Evolutionary conservation across 2,329 filamentous ascomycete genomes (phyloP), one percentile per base, ranked within the genome.

Genomic region (Coniochaeta hoffmannii): DNA sequence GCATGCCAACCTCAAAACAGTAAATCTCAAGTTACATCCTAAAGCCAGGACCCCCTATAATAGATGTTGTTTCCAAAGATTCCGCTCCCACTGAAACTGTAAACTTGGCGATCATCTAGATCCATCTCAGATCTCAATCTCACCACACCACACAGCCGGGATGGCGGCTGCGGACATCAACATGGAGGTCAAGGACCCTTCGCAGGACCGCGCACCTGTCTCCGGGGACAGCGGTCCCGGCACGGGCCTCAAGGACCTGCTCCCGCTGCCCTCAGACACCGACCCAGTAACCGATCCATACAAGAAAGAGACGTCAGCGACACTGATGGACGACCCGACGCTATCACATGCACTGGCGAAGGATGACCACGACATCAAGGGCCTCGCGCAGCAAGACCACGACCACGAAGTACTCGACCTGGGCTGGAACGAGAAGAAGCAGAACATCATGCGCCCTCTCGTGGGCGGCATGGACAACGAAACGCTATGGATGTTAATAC

Each of bases 391-490:
- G 65, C 65, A 72, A 17, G 71, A 75, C 12, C 73, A 78, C 53
- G 73, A 76, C 7, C 78, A 69, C 56, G 83, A 87, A 57, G 83
- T 87, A 3, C 77, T 78, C 50, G 78, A 89, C 62, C 67, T 89
- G 17, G 87, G 87, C n/a, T 89, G 87, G 87, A 82, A 86, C 58
- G 77, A 85, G 57, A 73, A 76, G 30, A 76, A 80, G 53, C 70
- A 79, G 28, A 65, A 76, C n/a, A 78, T 87, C 32, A 70, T 79
- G 0, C 72, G 71, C 28, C 84, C 82, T 0, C 72, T 91, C 11
- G 82, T 90, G 0, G 83, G 85, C 1, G 86, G 87, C 0, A 67
- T 91, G 57, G 75, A 76, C 12, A 91, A 91, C 59, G 86, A 91
- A 36, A 84, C 90, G 58, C 69, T 90, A 0, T 91, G 87, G 85